Evolutionary conservation across 108 stramenopile species (phyloP), one percentile per base, ranked within the genome.

Genomic region (Stephanodiscus triporus): DNA sequence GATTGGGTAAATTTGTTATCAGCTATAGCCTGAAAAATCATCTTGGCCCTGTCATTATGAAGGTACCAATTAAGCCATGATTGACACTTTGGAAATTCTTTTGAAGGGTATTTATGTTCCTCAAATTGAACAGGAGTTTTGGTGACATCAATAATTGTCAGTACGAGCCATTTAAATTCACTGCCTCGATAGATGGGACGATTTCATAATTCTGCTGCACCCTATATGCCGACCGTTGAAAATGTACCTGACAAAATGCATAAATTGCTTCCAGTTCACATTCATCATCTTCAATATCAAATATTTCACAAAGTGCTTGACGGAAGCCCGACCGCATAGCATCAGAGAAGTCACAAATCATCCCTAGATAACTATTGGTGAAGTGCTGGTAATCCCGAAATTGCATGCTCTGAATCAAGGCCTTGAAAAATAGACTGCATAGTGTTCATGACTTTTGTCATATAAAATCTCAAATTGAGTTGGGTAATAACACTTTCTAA

Each of bases 311-410:
- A 10, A 62, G 0, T 34, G 29, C 60, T 19, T 13, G 7, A 19
- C 36, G 34, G 36, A 62, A 62, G 4, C 60, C 60, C 32, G 10
- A 5, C 8, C 30, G 2, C 36, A 37, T 36, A 9, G 60, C 60
- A 27, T 62, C 60, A 34, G 60, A 62, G 36, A 62, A 62, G 36
- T 62, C 60, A 62, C 60, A 62, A 13, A 62, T 19, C 30, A 34
- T 62, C 10, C 60, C 60, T 14, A 34, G 24, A n/a, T 34, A 62
- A 9, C 7, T 29, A 9, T 19, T 13, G 4, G 4, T 36, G 19
- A 62, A 62, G 2, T 62, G 32, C 19, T 34, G 7, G 36, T 36
- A 62, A 36, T 29, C 34, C 1, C 1, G 9, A 10, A 62, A 62
- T 29, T 27, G 2, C n/a, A 34, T 9, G 9, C 9, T 19, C 9